Conservation (phyloP, 1,284 basidiomycete species). For the Malassezia obtusa region DNA sequence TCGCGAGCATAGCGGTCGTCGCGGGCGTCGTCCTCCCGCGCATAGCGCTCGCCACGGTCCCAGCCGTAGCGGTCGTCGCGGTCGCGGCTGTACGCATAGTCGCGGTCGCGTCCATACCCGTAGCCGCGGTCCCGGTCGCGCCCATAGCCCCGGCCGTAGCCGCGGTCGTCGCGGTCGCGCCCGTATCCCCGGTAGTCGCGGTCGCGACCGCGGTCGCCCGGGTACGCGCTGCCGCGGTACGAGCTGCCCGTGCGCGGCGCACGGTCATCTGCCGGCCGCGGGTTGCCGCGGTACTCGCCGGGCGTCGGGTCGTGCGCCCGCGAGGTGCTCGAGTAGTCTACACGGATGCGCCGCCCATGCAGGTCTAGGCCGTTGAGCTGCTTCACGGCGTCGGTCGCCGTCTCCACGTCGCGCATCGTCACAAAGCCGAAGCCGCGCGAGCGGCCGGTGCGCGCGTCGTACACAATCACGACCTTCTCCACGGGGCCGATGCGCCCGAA, state of each 20-base stretch:
- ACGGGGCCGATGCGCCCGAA: constrained; percentile 79
- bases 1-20: constrained; percentile 1
- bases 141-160: constrained; percentile 11
- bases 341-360: constrained; percentile 87
- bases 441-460: constrained; percentile 89
- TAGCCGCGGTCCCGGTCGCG: constrained; percentile 1
- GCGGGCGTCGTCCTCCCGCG: constrained; percentile 14
- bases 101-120: constrained; percentile 4
- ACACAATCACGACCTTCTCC: constrained; percentile 87
- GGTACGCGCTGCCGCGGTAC: constrained; percentile 6
- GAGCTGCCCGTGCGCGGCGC: constrained; percentile 6
- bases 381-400: constrained; percentile 75
- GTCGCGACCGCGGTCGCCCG: constrained; percentile 16
- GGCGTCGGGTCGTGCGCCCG: constrained; percentile 90
- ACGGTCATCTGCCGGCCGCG: constrained; percentile 31
- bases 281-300: constrained; percentile 64
- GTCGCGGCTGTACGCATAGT: neutral
- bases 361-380: constrained; percentile 87
- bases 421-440: constrained; percentile 98
- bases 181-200: constrained; percentile 13
- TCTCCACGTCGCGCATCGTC: constrained; percentile 75
- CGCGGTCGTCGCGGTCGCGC: constrained; percentile 17
- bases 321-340: constrained; percentile 89
- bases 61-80: neutral
- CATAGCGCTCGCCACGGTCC: neutral